Evolutionary conservation across 768 basidiomycete genomes (phyloP), one percentile per base, ranked within the genome.

Genomic region (Gyrodon lividus): DNA sequence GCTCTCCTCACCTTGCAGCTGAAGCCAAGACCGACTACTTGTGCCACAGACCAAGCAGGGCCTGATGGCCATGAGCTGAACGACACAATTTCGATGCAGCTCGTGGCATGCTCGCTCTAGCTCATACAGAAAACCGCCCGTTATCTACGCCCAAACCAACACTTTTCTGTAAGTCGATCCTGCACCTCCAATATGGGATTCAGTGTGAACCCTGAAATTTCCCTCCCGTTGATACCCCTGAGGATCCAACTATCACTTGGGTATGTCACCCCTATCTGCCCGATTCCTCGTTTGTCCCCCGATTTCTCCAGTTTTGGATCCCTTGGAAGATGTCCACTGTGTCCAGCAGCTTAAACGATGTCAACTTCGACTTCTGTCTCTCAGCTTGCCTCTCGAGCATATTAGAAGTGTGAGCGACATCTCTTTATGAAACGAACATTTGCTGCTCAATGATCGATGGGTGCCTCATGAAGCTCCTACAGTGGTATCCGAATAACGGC

Each of bases 111-210:
- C 26, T 14, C 26, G 12, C n/a, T 49, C 12, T 41, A 26, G 1
- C 31, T 41, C 6, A 19, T 10, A 3, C 9, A 26, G 6, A 38
- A 41, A 41, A 34, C 26, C 10, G 48, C 48, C 48, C 10, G 22
- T 33, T 22, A 41, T 49, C 14, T 23, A 49, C 14, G 48, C 39
- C n/a, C 38, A 41, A 10, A 49, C 48, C 10, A 49, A 49, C 22
- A 12, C n/a, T 16, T 35, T 49, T 4, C 23, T 49, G 38, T 10
- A 31, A 6, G 24, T 41, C n/a, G n/a, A 19, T 28, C 28, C 39
- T 9, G 6, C 26, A 8, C 19, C 38, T 20, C 37, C 47, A 2
- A 14, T 10, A 16, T 10, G 23, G 13, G 19, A 40, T 8, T 40
- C 38, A 9, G 12, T 17, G 5, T 49, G 48, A 38, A 49, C 48